These are phyloP conservation scores for Naganishia sp. DNA, from an alignment of 1,284 basidiomycete genomes.

Conservation along the genomic window DNA sequence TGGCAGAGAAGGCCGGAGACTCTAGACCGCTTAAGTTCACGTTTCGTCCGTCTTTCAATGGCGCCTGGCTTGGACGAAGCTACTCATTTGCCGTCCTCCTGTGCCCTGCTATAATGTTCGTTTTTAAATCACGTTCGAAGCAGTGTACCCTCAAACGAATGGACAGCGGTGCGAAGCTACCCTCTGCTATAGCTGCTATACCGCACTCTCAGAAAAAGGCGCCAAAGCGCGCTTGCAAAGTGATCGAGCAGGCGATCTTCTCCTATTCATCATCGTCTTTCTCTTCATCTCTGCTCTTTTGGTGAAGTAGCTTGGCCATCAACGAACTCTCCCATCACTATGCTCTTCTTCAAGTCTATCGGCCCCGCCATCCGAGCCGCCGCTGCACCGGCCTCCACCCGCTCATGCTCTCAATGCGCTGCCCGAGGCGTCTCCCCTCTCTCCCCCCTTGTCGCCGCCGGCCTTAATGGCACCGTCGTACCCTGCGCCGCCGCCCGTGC, in stretches of 20 bases:
- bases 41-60: not conserved
- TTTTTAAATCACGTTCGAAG: too few species aligned
- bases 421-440: conserved; percentile 24
- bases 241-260: conserved; percentile 13
- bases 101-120: too few species aligned
- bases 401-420: conserved; percentile 31
- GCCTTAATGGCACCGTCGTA: conserved; percentile 27
- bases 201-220: not conserved
- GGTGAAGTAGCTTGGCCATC: not conserved
- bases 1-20: not conserved
- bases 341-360: conserved; percentile 22
- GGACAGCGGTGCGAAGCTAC: too few species aligned
- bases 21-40: not conserved
- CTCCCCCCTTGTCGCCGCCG: conserved; percentile 9
- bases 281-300: not conserved
- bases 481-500: conserved; percentile 30
- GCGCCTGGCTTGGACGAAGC: too few species aligned
- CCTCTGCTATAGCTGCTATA: too few species aligned
- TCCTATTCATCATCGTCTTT: not conserved
- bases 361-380: conserved; percentile 7
- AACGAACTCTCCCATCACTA: not conserved
- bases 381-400: conserved; percentile 5
- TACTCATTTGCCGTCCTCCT: too few species aligned
- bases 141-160: too few species aligned
- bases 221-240: not conserved